These are phyloP conservation scores for Paraurostyla sp. DNA, from an alignment of 73 alveolate species.

Conservation along the genomic window DNA sequence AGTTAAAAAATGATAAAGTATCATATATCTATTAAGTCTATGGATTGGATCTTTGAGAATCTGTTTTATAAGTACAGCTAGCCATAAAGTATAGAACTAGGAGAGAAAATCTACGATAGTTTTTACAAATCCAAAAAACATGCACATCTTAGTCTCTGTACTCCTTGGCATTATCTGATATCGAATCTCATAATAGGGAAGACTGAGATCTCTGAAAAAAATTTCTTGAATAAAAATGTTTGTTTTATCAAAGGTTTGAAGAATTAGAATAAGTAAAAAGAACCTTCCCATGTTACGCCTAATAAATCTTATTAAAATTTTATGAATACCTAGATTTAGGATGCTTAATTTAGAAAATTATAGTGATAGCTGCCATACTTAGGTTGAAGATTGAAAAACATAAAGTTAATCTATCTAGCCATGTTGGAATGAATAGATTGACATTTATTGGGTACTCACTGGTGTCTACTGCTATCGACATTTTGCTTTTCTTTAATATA, in stretches of 20 bases:
- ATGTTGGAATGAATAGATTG: slow-evolving; percentile 2
- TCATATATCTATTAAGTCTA: slow-evolving; percentile 10
- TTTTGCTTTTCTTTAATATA: too few relatives aligned
- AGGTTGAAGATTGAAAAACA: slow-evolving; percentile 22
- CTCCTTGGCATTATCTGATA: background rate
- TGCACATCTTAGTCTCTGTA: slow-evolving; percentile 49
- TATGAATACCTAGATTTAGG: slow-evolving; percentile 20
- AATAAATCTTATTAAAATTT: background rate
- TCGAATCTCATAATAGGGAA: background rate
- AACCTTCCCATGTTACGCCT: slow-evolving; percentile 58
- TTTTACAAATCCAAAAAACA: slow-evolving; percentile 6
- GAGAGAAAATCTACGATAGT: slow-evolving; percentile 51
- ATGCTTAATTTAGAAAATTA: slow-evolving; percentile 12
- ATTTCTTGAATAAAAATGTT: slow-evolving; percentile 7
- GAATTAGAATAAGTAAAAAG: slow-evolving; percentile 19
- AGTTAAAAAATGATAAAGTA: slow-evolving; percentile 56
- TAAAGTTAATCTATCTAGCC: background rate
- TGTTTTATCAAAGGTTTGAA: slow-evolving; percentile 22
- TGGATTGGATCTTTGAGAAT: slow-evolving; percentile 62
- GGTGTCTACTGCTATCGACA: background rate
- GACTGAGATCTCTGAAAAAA: slow-evolving; percentile 25
- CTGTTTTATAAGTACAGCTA: slow-evolving; percentile 43
- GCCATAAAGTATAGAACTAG: slow-evolving; percentile 66
- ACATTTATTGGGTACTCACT: background rate
- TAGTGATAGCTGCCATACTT: slow-evolving; percentile 9